phyloP scores from a whole-genome alignment of 1,284 basidiomycete species.

The Apiotrichum akiyoshidainum region DNA sequence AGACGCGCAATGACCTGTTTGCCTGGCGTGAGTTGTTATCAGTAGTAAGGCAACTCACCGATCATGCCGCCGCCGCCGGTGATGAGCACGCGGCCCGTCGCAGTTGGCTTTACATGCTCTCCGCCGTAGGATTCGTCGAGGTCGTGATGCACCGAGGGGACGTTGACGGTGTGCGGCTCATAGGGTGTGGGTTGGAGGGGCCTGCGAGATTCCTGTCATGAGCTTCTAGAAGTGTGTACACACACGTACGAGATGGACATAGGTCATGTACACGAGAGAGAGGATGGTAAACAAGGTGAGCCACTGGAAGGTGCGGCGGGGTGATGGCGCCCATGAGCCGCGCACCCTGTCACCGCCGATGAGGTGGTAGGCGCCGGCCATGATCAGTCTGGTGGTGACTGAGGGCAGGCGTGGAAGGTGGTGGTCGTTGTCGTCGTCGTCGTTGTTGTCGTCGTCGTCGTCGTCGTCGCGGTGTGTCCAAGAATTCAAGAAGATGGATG shows the following conservation, averaged over 20 bases:
- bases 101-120: background rate
- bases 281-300: background rate
- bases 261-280: background rate
- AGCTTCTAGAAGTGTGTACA: background rate
- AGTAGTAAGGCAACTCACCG: too few relatives aligned
- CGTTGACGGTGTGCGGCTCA: background rate
- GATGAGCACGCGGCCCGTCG: constrained; percentile 11
- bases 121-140: constrained; percentile 8
- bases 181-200: background rate
- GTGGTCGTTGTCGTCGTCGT: too few relatives aligned
- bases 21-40: constrained; percentile 17
- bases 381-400: too few relatives aligned
- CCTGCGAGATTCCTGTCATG: background rate
- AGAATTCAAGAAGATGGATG: too few relatives aligned
- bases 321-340: background rate
- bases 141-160: background rate
- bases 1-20: constrained; percentile 27
- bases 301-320: background rate
- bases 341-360: too few relatives aligned
- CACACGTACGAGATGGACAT: background rate
- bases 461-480: too few relatives aligned
- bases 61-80: constrained; percentile 19
- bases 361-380: too few relatives aligned
- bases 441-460: too few relatives aligned
- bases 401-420: too few relatives aligned